Percentiles rank a stretch among this genome's conserved stretches.
phyloP scores from a whole-genome alignment of 345 rosid genomes.

The Eucalyptus guilfoylei region DNA sequence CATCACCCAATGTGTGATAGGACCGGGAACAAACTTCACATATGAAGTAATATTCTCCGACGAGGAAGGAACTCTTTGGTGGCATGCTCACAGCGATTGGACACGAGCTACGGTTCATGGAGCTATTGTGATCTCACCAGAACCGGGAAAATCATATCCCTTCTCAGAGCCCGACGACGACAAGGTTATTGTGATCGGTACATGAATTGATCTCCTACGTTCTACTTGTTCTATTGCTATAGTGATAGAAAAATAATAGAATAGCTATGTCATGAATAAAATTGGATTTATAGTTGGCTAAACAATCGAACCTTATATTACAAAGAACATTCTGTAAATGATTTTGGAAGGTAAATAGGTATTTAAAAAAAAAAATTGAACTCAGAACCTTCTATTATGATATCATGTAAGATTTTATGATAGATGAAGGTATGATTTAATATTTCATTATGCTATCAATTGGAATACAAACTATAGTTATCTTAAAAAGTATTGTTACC shows the following conservation, averaged over 20 bases:
- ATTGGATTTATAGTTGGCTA: not conserved
- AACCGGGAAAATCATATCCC: not conserved
- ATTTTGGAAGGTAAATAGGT: not conserved
- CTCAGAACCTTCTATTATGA: fast-evolving
- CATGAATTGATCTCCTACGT: not conserved
- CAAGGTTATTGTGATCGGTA: not conserved
- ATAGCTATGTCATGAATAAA: not conserved
- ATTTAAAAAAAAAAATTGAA: not conserved
- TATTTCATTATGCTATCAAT: not conserved
- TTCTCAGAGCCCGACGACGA: not conserved
- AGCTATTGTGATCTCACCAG: slow-evolving; percentile 12
- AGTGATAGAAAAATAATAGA: not conserved
- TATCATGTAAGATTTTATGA: not conserved
- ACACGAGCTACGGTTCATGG: slow-evolving; percentile 23
- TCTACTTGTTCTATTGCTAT: not conserved
- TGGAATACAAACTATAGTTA: not conserved
- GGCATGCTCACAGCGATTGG: slow-evolving; percentile 36
- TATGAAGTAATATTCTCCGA: slow-evolving; percentile 2
- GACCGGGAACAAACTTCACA: not conserved
- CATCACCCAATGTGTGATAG: slow-evolving; percentile 11
- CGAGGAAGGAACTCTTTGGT: slow-evolving; percentile 27
- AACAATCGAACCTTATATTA: not conserved
- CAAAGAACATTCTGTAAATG: not conserved
- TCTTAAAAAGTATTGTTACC: not conserved
- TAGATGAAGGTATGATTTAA: not conserved